Base-by-base conservation (phyloP, 163 green algal genomes). In the Picocystis sp. region DNA sequence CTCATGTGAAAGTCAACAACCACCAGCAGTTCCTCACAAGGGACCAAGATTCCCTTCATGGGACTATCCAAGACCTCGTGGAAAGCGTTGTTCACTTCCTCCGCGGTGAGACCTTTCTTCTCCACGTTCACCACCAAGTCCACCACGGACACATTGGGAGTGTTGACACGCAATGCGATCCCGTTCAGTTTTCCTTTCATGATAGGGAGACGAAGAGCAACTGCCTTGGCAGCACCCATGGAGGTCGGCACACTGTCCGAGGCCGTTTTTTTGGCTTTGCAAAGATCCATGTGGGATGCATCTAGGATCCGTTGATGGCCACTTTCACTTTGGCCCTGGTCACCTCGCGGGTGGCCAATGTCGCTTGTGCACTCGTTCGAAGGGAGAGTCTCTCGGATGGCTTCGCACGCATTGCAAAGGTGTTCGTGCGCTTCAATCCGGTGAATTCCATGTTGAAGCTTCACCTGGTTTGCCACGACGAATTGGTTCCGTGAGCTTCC, bases 231-330 rank as follows among this genome's bases (percentile, higher is more conserved):
- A 19, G 63, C 63, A 29, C 64, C 64, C 22, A 58, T 67, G 53
- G 58, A 72, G 34, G 69, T 77, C 44, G 69, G 69, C n/a, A 77
- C 69, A 56, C 74, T 77, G 69, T 71, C 72, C 21, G 74, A 63
- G 38, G 65, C 66, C 11, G 69, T 64, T 52, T 64, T 64, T 24
- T 64, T 63, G 17, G 69, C 69, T 23, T 64, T 49, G 22, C 69
- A 35, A 29, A 77, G 55, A 29, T 77, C 69, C 45, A 64, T 53
- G 69, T 77, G 69, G 15, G 69, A 77, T 19, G 69, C 69, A 44
- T 77, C 69, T 15, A 77, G 55, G 50, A 77, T 59, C 34, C 47
- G 47, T 54, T 54, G 47, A 54, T 54, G 47, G 47, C 47, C n/a
- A 54, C 47, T 35, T 54, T 54, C 47, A 54, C 38, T 14, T 54